Evolutionary conservation across 2,329 filamentous ascomycete genomes (phyloP), one percentile per base, ranked within the genome.

Genomic region (Fusarium humuli): DNA sequence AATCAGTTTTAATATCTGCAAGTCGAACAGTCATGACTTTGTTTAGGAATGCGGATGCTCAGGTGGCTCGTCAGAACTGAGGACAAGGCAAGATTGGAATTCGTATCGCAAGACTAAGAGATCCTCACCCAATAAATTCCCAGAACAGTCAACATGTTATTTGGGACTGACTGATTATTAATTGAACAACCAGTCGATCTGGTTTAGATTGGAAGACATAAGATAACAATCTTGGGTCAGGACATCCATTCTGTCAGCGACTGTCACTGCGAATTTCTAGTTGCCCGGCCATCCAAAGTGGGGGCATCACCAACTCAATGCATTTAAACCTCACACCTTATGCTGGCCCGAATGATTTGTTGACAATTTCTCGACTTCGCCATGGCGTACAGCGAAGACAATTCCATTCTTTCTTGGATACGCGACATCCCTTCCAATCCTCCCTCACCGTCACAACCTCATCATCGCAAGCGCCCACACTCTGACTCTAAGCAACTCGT

Each of bases 1-100:
- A 34, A 18, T 34, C 5, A 8, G 32, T n/a, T 2, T 6, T 6
- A 6, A 7, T 3, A 37, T n/a, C 16, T 6, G 9, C 16, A 37
- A 6, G 9, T n/a, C 16, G 9, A 11, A 1, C 1, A n/a, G 5
- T n/a, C 5, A 37, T 37, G 16, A 37, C 1, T 18, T 1, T 1
- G 1, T 3, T 11, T 11, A 37, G 5, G 5, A n/a, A n/a, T 9
- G 4, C 0, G 9, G 6, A 4, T 18, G 32, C 10, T 18, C 16
- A 18, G 32, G 32, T 14, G 32, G 32, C 18, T 11, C 32, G 9
- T 3, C 1, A 18, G 32, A 18, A 37, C 5, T 1, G 9, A 18
- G 16, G 32, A 0, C 16, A 37, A 11, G 32, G 0, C 5, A 18
- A 37, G 9, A 37, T 37, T 10, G 32, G 32, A 11, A 5, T 3